phyloP scores from a whole-genome alignment of 345 rosid species.

The Salix udensis region DNA sequence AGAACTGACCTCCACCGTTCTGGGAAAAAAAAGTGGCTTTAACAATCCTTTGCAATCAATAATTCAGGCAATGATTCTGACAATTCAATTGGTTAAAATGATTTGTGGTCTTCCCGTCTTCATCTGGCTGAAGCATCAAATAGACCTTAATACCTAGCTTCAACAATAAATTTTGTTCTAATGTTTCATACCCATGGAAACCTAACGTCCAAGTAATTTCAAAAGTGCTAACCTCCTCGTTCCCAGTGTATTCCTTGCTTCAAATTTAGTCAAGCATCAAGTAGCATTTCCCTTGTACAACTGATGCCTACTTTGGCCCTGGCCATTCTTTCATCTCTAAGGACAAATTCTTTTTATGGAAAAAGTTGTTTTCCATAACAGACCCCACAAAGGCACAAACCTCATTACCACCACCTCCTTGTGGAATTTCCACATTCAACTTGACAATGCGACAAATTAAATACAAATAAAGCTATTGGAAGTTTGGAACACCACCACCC shows the following conservation, averaged over 20 bases:
- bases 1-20: neutral
- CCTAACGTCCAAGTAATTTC: constrained; percentile 5
- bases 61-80: neutral
- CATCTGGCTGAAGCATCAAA: neutral
- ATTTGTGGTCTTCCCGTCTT: neutral
- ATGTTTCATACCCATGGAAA: neutral
- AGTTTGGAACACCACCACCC: neutral
- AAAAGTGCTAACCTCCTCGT: neutral
- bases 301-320: neutral
- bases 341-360: neutral
- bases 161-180: neutral
- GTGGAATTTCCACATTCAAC: neutral
- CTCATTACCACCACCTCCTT: neutral
- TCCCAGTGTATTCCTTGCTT: constrained; percentile 14
- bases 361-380: neutral
- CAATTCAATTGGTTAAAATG: neutral
- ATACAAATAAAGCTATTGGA: neutral
- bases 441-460: neutral
- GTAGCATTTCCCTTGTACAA: neutral
- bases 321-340: constrained; percentile 3
- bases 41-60: neutral
- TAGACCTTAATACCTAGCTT: neutral
- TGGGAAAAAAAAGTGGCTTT: no score
- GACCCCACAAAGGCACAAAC: neutral
- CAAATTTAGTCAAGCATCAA: constrained; percentile 10